Evolutionary conservation across 345 rosid genomes (phyloP).

Genomic region (Clarkia xantiana): DNA sequence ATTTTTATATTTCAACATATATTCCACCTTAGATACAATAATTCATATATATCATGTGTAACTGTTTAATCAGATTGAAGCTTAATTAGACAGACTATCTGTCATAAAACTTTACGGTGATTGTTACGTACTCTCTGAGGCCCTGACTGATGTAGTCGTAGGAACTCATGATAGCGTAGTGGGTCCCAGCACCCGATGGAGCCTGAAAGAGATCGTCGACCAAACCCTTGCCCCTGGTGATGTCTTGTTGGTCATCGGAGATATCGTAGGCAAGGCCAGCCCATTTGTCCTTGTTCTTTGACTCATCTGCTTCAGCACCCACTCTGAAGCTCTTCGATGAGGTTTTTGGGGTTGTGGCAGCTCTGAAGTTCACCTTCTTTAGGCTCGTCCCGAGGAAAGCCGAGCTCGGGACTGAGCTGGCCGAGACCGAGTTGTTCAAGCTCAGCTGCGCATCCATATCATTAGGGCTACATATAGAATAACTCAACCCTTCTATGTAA

Average conservation of each 20-base stretch:
- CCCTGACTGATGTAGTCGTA: slow-evolving; percentile 12
- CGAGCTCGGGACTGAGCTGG: background rate
- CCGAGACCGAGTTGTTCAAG: slow-evolving; percentile 3
- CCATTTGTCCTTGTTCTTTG: slow-evolving; percentile 11
- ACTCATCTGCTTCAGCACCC: slow-evolving; percentile 7
- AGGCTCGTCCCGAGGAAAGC: slow-evolving; percentile 6
- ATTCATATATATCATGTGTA: no score
- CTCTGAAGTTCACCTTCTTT: slow-evolving; percentile 7
- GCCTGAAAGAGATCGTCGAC: slow-evolving; percentile 15
- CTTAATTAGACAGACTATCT: no score
- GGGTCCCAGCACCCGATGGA: slow-evolving; percentile 11
- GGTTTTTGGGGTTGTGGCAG: background rate
- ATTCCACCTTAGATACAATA: no score
- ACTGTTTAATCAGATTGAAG: no score
- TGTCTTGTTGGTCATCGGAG: slow-evolving; percentile 17
- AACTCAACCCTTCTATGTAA: no score
- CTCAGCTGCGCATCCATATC: slow-evolving; percentile 5
- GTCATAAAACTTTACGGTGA: no score
- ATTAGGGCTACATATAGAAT: background rate
- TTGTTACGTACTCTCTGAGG: slow-evolving; percentile 8
- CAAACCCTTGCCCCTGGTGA: slow-evolving; percentile 15
- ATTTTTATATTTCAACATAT: no score
- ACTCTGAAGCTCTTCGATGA: slow-evolving; percentile 3
- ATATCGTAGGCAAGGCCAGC: slow-evolving; percentile 10
- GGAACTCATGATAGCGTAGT: slow-evolving; percentile 15